Base-by-base conservation (phyloP, 176 grass and related monocot genomes). In the Leersia perrieri region DNA sequence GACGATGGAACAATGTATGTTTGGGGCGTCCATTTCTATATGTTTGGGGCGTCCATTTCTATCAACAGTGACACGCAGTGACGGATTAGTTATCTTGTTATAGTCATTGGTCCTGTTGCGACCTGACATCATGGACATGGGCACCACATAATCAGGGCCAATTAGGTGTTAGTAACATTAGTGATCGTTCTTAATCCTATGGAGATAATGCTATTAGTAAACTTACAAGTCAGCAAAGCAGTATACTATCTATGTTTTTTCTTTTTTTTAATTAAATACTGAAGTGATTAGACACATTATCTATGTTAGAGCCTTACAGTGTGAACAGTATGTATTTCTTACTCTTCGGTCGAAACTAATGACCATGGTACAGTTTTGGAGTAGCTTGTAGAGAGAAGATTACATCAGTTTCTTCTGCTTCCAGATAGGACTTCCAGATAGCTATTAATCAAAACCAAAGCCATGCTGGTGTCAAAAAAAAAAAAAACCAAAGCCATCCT, bases 11-110 rank as follows among this genome's bases (percentile, higher is more conserved):
- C 35, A 32, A 32, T 53, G 49, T 53, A 44, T 44, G 41, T 34
- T 32, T 60, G 42, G 40, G 27, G 12, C 11, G 3, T 61, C 5
- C 27, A 72, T 44, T 38, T 71, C 49, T 38, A 72, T 44, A 53
- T 53, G 66, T 34, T 32, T 60, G 42, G 40, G 27, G 12, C 11
- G 3, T 61, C 5, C 27, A 72, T 44, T 38, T 71, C 49, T 38
- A 72, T 42, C 33, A 13, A 26, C 29, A 53, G 3, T 16, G 61
- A 39, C 34, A 58, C 51, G 25, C 20, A 25, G 9, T 61, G 33
- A 67, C 10, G 41, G 70, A 75, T 83, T 57, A 55, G 60, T 36
- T 66, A 66, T 60, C 60, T 55, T 58, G 33, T 81, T 42, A 36
- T 61, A 14, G 35, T 81, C 78, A 81, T 7, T 22, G 25, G 72